Evolutionary conservation across 805 yeast species (phyloP), one percentile per base, ranked within the genome.

Genomic region (Metschnikowia reukaufii): DNA sequence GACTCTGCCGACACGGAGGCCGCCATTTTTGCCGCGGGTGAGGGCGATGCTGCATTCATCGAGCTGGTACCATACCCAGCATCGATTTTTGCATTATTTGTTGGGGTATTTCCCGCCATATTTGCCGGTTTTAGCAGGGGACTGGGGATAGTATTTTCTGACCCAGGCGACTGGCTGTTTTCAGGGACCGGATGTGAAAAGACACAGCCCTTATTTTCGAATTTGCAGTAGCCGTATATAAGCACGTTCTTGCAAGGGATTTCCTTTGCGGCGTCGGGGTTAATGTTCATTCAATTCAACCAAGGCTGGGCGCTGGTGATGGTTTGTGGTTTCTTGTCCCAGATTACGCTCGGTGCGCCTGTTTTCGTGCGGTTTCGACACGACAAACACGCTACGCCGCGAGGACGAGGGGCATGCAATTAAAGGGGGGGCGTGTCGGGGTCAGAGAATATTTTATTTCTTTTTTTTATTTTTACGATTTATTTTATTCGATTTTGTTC

Each of bases 171-270:
- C 42, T 41, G 30, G 39, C 41, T 23, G 61, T 39, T 33, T 13
- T 40, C 39, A 12, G 45, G 36, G 16, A 37, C 32, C 62, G 66
- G 48, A 78, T 85, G 63, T 42, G 80, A 82, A 61, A 88, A 89
- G 2, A 84, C 85, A 62, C 96, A 89, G 9, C 96, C 96, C 58
- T 88, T 88, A 55, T 86, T 85, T 57, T 87, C 90, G 67, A 79
- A 88, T 63, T 88, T 88, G 72, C 97, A 89, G 59, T 78, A 88
- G 3, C 96, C 97, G 69, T 88, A 89, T 29, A 88, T 87, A 39
- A 84, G 80, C 45, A 88, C 83, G 59, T 89, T 89, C 63, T 90
- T 78, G 67, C 96, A 89, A 46, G 86, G 90, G 23, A 88, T 83
- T 49, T 83, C 83, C 64, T 79, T 84, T 6, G 91, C 90, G 62